These are phyloP conservation scores for Cladosporium austrohemisphaericum DNA, from an alignment of 2,329 filamentous ascomycete genomes.

Conservation along the genomic window DNA sequence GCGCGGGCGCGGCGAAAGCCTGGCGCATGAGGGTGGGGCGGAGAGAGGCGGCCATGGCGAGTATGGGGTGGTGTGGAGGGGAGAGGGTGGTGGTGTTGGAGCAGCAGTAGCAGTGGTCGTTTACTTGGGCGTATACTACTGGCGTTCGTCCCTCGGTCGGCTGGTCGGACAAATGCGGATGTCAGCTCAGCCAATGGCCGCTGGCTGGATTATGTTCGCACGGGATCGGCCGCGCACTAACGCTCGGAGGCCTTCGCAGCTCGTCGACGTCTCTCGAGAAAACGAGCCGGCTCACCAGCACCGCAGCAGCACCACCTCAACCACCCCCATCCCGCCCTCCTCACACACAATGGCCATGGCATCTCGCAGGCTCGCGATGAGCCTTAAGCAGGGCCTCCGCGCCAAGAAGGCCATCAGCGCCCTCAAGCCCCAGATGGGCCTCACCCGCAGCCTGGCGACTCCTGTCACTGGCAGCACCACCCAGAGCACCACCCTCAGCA, in stretches of 20 bases:
- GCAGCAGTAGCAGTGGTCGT: neutral
- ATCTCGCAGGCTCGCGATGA: slow-evolving; percentile 94
- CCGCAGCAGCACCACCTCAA: slow-evolving; percentile 38
- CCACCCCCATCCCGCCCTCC: slow-evolving; percentile 24
- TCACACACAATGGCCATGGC: slow-evolving; percentile 62
- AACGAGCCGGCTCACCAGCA: slow-evolving; percentile 12
- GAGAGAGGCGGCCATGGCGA: slow-evolving; percentile 51
- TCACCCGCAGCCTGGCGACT: slow-evolving; percentile 86
- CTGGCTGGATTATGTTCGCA: too few relatives aligned
- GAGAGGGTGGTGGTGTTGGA: neutral
- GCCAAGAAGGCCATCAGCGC: slow-evolving; percentile 79
- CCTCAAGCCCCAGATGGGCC: slow-evolving; percentile 55
- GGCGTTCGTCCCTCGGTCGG: too few relatives aligned
- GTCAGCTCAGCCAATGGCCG: too few relatives aligned
- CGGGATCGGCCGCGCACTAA: too few relatives aligned
- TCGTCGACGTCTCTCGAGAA: slow-evolving; percentile 12
- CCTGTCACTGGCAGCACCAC: slow-evolving; percentile 78
- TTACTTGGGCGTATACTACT: too few relatives aligned
- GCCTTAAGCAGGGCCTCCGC: slow-evolving; percentile 86
- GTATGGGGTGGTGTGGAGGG: slow-evolving; percentile 20
- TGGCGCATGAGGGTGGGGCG: slow-evolving; percentile 50
- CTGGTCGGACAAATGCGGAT: too few relatives aligned
- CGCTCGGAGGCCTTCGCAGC: neutral
- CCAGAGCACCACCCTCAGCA: slow-evolving; percentile 92
- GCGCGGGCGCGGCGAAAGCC: slow-evolving; percentile 37